Evolutionary conservation across 2,329 filamentous ascomycete genomes (phyloP).

Genomic region (Curvularia eragrostidis): DNA sequence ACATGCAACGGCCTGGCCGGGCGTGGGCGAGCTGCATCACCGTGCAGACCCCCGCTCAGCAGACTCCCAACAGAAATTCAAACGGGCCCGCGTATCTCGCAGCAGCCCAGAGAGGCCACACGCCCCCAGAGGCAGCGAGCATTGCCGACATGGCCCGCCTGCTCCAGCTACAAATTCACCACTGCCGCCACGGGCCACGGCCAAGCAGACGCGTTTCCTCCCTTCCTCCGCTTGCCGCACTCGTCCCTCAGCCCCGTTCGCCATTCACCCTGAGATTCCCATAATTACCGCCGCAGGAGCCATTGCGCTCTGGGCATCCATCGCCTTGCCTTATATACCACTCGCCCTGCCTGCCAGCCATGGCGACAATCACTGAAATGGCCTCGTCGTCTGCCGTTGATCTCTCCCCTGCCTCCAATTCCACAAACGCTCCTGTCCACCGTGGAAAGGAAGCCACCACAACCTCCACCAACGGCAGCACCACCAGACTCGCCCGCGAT

Average conservation of each 20-base stretch:
- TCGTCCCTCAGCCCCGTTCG: constrained; percentile 19
- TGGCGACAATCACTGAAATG: constrained; percentile 43
- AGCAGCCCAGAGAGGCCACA: not conserved
- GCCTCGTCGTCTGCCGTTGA: constrained; percentile 36
- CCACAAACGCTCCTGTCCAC: constrained; percentile 33
- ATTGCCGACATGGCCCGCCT: constrained; percentile 20
- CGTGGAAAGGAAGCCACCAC: constrained; percentile 33
- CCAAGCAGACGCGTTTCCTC: constrained; percentile 31
- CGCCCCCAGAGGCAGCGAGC: constrained; percentile 13
- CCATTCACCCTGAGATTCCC: constrained; percentile 10
- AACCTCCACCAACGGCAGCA: constrained; percentile 20
- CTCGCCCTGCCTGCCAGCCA: constrained; percentile 17
- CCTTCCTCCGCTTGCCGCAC: constrained; percentile 25
- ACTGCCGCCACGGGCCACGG: constrained; percentile 18
- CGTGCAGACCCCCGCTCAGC: constrained; percentile 24
- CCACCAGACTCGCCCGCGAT: constrained; percentile 31
- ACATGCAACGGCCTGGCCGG: constrained; percentile 7
- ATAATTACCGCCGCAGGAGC: constrained; percentile 10
- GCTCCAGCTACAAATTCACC: constrained; percentile 9
- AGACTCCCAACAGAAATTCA: constrained; percentile 30
- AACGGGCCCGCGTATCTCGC: constrained; percentile 18
- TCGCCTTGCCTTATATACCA: constrained; percentile 4
- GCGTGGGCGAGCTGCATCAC: constrained; percentile 21
- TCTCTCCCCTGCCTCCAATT: constrained; percentile 28
- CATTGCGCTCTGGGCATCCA: constrained; percentile 11